Base-by-base conservation (phyloP, 768 basidiomycete genomes). In the Cytidiella melzeri region DNA sequence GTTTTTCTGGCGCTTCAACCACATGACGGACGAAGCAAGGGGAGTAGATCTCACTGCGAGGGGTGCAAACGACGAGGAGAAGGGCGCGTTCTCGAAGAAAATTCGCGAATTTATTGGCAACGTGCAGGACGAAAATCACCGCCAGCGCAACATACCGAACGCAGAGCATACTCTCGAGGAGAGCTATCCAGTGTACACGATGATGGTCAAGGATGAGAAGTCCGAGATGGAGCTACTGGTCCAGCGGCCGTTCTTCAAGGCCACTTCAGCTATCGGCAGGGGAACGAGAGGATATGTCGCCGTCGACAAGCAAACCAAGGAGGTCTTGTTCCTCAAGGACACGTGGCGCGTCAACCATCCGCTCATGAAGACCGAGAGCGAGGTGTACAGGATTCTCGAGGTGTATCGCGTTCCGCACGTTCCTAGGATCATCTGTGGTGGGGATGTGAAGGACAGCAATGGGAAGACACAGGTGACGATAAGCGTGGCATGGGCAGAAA, bases 321-420 rank as follows among this genome's bases (percentile, higher is more conserved):
- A 21, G 27, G 27, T 51, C n/a, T 43, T 55, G 12, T 55, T 51
- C 42, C 13, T 52, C 21, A 55, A 55, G 43, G 53, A 55, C 40
- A 28, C 42, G 7, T 55, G 50, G 50, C 42, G 50, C 9, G 15
- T 23, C n/a, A 30, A 20, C 21, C 12, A n/a, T 12, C 15, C 3
- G 2, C 37, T 41, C 1, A 18, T 41, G 20, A 25, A 7, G 20
- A 18, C 27, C 20, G 52, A 53, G 28, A 18, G 6, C 1, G 39
- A 53, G 19, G 27, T 26, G 9, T 49, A 50, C 49, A 23, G 37
- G 10, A 7, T 19, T 9, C 28, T 53, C 18, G n/a, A 48, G 28
- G 19, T n/a, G 15, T 11, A 36, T 20, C 13, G 37, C 18, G 45
- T 42, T 11, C 46, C 26, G 10, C 25, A 51, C 34, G 18, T 53